A percentile compares a stretch with the other conserved stretches of the same genome.
These are phyloP conservation scores for Aristolochia contorta DNA, from an alignment of 164 flowering plant species.

Conservation along the genomic window DNA sequence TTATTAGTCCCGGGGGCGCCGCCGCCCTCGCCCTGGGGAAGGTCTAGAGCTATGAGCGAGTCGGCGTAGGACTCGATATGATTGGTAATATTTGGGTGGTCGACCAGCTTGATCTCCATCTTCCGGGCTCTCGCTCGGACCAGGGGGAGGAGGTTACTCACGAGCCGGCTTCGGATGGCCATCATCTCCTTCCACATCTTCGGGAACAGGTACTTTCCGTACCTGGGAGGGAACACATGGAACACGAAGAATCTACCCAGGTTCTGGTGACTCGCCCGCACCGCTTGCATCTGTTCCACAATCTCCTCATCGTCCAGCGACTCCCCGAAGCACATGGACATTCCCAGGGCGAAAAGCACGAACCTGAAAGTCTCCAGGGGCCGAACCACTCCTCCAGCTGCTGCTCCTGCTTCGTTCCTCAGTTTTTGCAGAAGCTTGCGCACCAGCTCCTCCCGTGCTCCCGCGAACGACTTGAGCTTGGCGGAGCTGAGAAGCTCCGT, in stretches of 20 bases:
- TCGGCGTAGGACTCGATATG: slow-evolving; percentile 15
- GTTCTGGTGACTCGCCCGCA: slow-evolving; percentile 4
- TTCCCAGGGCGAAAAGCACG: slow-evolving; percentile 18
- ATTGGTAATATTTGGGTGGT: too few species aligned
- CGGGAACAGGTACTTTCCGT: slow-evolving; percentile 21
- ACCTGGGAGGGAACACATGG: slow-evolving; percentile 14
- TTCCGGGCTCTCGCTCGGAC: slow-evolving; percentile 5
- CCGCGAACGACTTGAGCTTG: slow-evolving; percentile 14
- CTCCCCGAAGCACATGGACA: slow-evolving; percentile 21
- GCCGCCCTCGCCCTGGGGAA: slow-evolving; percentile 44
- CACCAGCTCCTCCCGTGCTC: slow-evolving; percentile 21
- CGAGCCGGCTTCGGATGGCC: slow-evolving; percentile 8
- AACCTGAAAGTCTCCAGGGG: not conserved
- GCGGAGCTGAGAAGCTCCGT: slow-evolving; percentile 27
- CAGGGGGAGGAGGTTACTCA: slow-evolving; percentile 19
- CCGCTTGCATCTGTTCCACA: slow-evolving; percentile 10
- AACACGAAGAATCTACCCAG: slow-evolving; percentile 8
- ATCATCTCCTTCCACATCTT: slow-evolving; percentile 15
- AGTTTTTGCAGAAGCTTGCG: not conserved
- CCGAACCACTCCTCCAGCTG: not conserved
- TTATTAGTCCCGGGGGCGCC: too few species aligned
- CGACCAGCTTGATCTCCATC: not conserved
- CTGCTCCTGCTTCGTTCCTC: not conserved
- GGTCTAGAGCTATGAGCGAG: slow-evolving; percentile 11
- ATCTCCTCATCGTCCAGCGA: slow-evolving; percentile 14